Conservation (phyloP, 306 rosid species). For the Albizia julibrissin region DNA sequence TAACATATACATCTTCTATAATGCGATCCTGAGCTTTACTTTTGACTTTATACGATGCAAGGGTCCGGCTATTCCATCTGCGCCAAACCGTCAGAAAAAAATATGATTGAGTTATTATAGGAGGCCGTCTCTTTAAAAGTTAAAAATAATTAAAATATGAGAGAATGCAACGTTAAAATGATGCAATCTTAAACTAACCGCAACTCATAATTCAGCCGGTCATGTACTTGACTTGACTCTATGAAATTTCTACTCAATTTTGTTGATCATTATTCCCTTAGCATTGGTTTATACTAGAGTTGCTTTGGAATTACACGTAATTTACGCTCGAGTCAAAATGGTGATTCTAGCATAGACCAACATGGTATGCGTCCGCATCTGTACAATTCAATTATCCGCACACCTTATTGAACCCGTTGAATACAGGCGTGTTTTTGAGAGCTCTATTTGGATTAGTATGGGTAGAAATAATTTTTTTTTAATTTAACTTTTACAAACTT, state of each 20-base stretch:
- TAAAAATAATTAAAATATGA: neutral
- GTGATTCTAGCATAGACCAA: neutral
- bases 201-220: neutral
- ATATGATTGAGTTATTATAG: neutral
- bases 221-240: neutral
- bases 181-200: neutral
- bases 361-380: neutral
- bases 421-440: neutral
- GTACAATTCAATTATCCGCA: neutral
- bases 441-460: too few species aligned
- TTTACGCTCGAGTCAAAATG: neutral
- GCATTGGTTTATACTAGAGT: neutral
- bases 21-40: constrained; percentile 15
- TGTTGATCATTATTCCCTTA: neutral
- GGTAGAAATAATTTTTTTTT: too few species aligned
- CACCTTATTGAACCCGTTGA: neutral
- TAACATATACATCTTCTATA: neutral
- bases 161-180: neutral
- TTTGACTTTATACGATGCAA: constrained; percentile 5
- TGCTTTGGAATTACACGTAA: neutral
- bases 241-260: neutral
- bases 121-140: neutral
- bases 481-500: too few species aligned
- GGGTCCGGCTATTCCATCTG: neutral
- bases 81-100: too few species aligned